Evolutionary conservation across 2,329 filamentous ascomycete genomes (phyloP).

Genomic region (Talaromyces atroroseus): DNA sequence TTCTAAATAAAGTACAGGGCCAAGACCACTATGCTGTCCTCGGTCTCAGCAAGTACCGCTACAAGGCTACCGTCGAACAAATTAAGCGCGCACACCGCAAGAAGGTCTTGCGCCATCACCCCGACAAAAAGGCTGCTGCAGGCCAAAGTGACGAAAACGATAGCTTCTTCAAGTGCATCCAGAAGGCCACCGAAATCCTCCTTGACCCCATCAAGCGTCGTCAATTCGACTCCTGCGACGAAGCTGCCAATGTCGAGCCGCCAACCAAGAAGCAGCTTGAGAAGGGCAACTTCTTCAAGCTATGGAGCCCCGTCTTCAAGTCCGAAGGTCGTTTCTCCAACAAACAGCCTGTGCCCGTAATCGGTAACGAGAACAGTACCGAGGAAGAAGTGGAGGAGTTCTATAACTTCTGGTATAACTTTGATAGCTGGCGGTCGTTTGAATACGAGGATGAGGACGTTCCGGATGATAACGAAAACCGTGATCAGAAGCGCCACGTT

Average conservation of each 20-base stretch:
- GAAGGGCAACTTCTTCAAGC: conserved; percentile 90
- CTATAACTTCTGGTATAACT: conserved; percentile 99
- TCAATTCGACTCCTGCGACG: conserved; percentile 95
- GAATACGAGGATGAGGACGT: conserved; percentile 99
- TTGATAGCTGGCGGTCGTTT: conserved; percentile 95
- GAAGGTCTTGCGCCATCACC: conserved; percentile 98
- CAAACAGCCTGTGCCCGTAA: conserved; percentile 75
- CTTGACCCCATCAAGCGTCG: conserved; percentile 86
- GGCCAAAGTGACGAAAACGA: conserved; percentile 81
- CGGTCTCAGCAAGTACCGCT: conserved; percentile 86
- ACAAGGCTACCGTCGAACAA: conserved; percentile 89
- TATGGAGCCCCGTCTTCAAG: conserved; percentile 87
- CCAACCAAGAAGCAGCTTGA: conserved; percentile 84
- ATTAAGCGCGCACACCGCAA: conserved; percentile 99
- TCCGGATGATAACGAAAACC: conserved; percentile 96
- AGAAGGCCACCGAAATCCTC: conserved; percentile 92
- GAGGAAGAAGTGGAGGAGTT: conserved; percentile 90
- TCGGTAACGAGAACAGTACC: conserved; percentile 77
- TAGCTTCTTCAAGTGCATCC: conserved; percentile 99
- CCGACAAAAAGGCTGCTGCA: conserved; percentile 94
- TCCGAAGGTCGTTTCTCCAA: conserved; percentile 91
- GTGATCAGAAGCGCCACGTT: conserved; percentile 96
- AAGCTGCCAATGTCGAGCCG: conserved; percentile 84
- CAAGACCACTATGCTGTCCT: conserved; percentile 99
- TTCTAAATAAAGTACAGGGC: conserved; percentile 44